Base-by-base conservation (phyloP, 179 eudicot species). In the Gypsophila paniculata region DNA sequence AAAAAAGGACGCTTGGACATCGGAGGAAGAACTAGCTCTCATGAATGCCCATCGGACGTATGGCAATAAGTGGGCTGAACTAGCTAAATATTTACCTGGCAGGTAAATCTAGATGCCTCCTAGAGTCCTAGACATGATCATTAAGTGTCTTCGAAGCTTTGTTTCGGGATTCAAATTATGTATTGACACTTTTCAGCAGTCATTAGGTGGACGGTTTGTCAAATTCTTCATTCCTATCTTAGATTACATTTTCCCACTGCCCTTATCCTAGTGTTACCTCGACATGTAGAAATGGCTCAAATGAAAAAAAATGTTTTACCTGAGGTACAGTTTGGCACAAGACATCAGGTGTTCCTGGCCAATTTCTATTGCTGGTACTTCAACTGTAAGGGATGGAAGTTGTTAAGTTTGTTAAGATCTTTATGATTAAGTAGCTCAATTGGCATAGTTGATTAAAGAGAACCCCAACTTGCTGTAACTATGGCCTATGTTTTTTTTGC, bases 11-110 rank as follows among this genome's bases (percentile, higher is more conserved):
- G 94, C 97, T 58, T 94, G 99, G 99, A 83, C 90, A 26, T 69
- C 90, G 83, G 94, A 89, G 55, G 99, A 94, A 78, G 99, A 94
- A 80, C 55, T 82, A 44, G 84, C 85, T 59, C 90, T 94, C 82
- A 86, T 94, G 87, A 87, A 87, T 72, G 97, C 97, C 18, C 99
- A 91, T 74, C 84, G 83, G 44, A 58, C 73, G 22, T 72, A 89
- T 82, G 99, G 99, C 65, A 94, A 94, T 82, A 94, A 83, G 78
- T 94, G 99, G 99, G 99, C 99, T 77, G 97, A 91, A 86, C 90
- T 94, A 74, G 96, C 99, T 26, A 94, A 85, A 76, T 82, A 80
- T 72, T 78, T 94, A 72, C 96, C 92, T 39, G 99, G 99, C 79
- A 91, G 99, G 99, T 91, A 88, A 19, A 7, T 11, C 21, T 21